These are phyloP conservation scores for Phytophthora sp. DNA, from an alignment of 352 stramenopile species.

Conservation along the genomic window DNA sequence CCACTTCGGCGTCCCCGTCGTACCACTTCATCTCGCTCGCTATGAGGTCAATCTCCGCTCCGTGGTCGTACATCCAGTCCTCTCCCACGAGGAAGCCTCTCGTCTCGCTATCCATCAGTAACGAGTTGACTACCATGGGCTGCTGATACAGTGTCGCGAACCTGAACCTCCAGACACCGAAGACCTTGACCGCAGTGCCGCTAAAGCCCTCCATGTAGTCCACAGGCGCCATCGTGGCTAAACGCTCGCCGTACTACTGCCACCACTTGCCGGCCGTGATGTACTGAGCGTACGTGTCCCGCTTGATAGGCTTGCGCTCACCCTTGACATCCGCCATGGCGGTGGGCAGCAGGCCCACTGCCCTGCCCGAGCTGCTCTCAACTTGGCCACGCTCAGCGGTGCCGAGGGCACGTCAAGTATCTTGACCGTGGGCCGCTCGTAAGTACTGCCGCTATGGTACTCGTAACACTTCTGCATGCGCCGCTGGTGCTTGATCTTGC, in stretches of 20 bases:
- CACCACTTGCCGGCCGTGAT: no score
- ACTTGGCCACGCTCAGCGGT: no score
- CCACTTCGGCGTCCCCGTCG: background rate
- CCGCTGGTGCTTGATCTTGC: background rate
- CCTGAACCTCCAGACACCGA: background rate
- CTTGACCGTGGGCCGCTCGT: background rate
- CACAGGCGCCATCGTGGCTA: no score
- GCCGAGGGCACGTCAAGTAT: no score
- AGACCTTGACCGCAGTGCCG: background rate
- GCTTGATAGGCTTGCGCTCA: no score
- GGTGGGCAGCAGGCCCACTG: no score
- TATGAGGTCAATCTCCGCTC: conserved; percentile 14
- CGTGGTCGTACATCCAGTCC: conserved; percentile 2
- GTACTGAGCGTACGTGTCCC: no score
- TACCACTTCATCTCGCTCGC: conserved; percentile 18
- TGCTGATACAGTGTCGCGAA: conserved; percentile 3
- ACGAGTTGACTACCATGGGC: background rate
- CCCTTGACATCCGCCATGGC: no score
- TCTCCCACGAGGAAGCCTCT: background rate
- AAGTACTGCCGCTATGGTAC: background rate
- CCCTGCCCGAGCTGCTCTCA: no score
- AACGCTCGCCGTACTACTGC: no score
- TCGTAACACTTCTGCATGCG: background rate
- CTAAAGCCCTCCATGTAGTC: conserved; percentile 7
- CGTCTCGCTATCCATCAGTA: background rate